These are phyloP conservation scores for Botryotinia calthae DNA, from an alignment of 2,329 filamentous ascomycete genomes.

Conservation along the genomic window DNA sequence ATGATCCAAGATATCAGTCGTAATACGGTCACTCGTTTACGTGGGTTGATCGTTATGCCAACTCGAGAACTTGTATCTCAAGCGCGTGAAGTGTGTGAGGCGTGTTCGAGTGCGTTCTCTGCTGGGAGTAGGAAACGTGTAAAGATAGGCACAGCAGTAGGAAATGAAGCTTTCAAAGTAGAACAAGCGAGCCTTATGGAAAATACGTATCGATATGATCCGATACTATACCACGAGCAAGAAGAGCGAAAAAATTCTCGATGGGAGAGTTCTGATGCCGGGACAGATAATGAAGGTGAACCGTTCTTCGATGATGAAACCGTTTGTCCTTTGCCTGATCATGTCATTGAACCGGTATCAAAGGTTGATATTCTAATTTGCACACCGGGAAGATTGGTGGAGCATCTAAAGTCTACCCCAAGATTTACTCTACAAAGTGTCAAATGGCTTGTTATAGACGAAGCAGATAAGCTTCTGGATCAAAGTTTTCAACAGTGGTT, in stretches of 20 bases:
- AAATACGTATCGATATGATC: slow-evolving; percentile 66
- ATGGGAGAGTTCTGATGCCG: slow-evolving; percentile 47
- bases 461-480: slow-evolving; percentile 87
- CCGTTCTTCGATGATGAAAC: slow-evolving; percentile 40
- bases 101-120: slow-evolving; percentile 64
- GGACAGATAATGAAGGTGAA: slow-evolving; percentile 43
- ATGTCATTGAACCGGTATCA: slow-evolving; percentile 64
- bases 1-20: slow-evolving; percentile 74
- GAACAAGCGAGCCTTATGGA: slow-evolving; percentile 63
- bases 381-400: slow-evolving; percentile 87
- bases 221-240: slow-evolving; percentile 52
- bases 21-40: slow-evolving; percentile 62
- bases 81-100: slow-evolving; percentile 73
- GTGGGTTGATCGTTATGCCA: slow-evolving; percentile 82
- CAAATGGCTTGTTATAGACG: slow-evolving; percentile 87
- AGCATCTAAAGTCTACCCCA: slow-evolving; percentile 80
- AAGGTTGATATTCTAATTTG: slow-evolving; percentile 86
- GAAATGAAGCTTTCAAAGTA: slow-evolving; percentile 68
- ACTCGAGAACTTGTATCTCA: slow-evolving; percentile 89
- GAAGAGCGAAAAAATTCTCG: slow-evolving; percentile 43
- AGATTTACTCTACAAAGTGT: slow-evolving; percentile 78
- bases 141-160: slow-evolving; percentile 78
- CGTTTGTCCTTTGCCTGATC: slow-evolving; percentile 50
- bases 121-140: slow-evolving; percentile 60
- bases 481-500: slow-evolving; percentile 95